These are phyloP conservation scores for Scopulariopsis brevicaulis DNA, from an alignment of 2,329 filamentous ascomycete genomes.

Conservation along the genomic window DNA sequence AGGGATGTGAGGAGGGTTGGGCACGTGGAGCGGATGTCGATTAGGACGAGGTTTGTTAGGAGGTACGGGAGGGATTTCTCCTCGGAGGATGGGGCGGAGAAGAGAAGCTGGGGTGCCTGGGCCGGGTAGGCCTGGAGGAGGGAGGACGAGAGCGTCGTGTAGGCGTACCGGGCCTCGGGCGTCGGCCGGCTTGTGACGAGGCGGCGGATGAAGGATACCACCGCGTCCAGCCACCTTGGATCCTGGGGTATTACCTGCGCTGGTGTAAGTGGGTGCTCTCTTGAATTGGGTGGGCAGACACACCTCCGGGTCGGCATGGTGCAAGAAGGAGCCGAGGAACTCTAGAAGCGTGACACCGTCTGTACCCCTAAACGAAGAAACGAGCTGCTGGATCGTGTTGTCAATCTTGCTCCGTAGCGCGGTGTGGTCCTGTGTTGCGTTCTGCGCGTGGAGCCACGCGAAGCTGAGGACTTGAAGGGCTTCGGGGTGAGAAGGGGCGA, in stretches of 20 bases:
- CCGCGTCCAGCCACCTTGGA: conserved; percentile 39
- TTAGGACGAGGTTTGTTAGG: conserved; percentile 51
- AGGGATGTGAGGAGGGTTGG: conserved; percentile 48
- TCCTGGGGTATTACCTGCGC: conserved; percentile 32
- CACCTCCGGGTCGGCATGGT: conserved; percentile 35
- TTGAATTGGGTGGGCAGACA: background rate
- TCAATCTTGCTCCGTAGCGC: conserved; percentile 29
- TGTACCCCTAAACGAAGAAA: conserved; percentile 43
- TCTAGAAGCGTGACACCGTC: conserved; percentile 47
- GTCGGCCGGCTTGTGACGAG: conserved; percentile 45
- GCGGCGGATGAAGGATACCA: conserved; percentile 36
- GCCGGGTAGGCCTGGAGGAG: conserved; percentile 44
- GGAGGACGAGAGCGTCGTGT: conserved; percentile 45
- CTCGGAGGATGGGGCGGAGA: conserved; percentile 28
- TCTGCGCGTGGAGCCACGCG: conserved; percentile 42
- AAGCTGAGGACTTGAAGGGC: conserved; percentile 44
- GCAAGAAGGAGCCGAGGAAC: conserved; percentile 42
- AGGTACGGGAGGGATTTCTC: conserved; percentile 49
- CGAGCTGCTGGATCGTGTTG: conserved; percentile 31
- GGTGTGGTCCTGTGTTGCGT: conserved; percentile 16
- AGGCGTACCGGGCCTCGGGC: conserved; percentile 41
- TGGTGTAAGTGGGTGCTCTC: background rate
- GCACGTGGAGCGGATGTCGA: conserved; percentile 53
- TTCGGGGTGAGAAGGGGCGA: conserved; percentile 39
- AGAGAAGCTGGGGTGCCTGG: conserved; percentile 35